Evolutionary conservation across 495 filamentous ascomycete genomes (phyloP).

Genomic region (Aspergillus mulundensis): DNA sequence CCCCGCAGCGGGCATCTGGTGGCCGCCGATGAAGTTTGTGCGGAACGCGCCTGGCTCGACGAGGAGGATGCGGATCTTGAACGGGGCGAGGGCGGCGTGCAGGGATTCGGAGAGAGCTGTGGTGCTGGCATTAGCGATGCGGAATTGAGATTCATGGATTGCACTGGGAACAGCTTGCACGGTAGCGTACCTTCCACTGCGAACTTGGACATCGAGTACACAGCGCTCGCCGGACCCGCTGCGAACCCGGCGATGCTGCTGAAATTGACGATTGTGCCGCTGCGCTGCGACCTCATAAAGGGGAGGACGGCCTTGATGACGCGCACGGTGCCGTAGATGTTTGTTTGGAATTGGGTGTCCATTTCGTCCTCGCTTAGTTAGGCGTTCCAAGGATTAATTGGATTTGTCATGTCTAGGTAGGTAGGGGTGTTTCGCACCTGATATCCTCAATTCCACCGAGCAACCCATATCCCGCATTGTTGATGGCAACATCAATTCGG

Average conservation of each 20-base stretch:
- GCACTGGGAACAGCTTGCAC: too few relatives aligned
- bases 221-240: neutral
- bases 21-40: neutral
- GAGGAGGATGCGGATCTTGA: neutral
- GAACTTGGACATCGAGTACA: conserved; percentile 7
- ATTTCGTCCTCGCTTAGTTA: conserved; percentile 3
- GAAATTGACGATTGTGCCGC: conserved; percentile 7
- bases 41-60: conserved; percentile 11
- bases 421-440: neutral
- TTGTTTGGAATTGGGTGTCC: conserved; percentile 6
- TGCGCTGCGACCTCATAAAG: neutral
- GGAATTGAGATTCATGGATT: too few relatives aligned
- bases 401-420: neutral
- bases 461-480: conserved; percentile 47
- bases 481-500: conserved; percentile 48
- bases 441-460: conserved; percentile 23
- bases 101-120: conserved; percentile 4
- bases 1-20: neutral
- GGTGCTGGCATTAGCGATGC: neutral
- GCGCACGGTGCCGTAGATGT: conserved; percentile 5
- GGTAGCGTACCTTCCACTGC: conserved; percentile 5
- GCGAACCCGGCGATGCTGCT: conserved; percentile 1
- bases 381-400: too few relatives aligned
- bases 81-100: neutral
- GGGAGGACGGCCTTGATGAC: conserved; percentile 2